These are phyloP conservation scores for Mycena pura DNA, from an alignment of 768 basidiomycete species.

Conservation along the genomic window DNA sequence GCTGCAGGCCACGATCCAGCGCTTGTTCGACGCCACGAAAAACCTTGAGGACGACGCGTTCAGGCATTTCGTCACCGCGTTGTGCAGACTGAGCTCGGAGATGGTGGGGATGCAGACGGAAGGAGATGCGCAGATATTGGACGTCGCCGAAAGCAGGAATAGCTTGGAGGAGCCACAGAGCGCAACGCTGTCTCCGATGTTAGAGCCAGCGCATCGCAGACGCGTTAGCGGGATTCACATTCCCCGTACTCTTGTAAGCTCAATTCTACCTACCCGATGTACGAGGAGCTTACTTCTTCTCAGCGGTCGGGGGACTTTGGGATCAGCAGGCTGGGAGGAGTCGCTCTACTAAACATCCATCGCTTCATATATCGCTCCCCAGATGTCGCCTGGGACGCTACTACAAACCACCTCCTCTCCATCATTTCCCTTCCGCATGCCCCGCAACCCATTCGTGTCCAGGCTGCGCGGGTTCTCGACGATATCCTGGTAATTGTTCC, in stretches of 20 bases:
- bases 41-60: conserved; percentile 86
- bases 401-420: conserved; percentile 80
- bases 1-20: conserved; percentile 75
- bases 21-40: conserved; percentile 86
- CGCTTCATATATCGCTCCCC: conserved; percentile 86
- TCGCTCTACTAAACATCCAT: conserved; percentile 84
- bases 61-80: conserved; percentile 72
- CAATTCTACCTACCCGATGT: background rate
- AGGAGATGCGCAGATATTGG: conserved; percentile 37
- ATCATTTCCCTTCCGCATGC: conserved; percentile 74
- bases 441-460: conserved; percentile 81
- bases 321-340: conserved; percentile 83
- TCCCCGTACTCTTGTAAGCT: conserved; percentile 73
- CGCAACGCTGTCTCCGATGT: conserved; percentile 47
- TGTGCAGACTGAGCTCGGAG: conserved; percentile 87
- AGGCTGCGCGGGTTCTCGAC: conserved; percentile 87
- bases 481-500: conserved; percentile 83
- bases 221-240: conserved; percentile 90
- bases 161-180: conserved; percentile 47
- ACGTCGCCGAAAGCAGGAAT: conserved; percentile 37
- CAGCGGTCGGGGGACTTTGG: conserved; percentile 94
- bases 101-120: conserved; percentile 91
- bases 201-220: conserved; percentile 60
- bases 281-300: conserved; percentile 2
- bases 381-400: conserved; percentile 83